These are phyloP conservation scores for Lentinula sp. DNA, from an alignment of 768 basidiomycete species.

Conservation along the genomic window DNA sequence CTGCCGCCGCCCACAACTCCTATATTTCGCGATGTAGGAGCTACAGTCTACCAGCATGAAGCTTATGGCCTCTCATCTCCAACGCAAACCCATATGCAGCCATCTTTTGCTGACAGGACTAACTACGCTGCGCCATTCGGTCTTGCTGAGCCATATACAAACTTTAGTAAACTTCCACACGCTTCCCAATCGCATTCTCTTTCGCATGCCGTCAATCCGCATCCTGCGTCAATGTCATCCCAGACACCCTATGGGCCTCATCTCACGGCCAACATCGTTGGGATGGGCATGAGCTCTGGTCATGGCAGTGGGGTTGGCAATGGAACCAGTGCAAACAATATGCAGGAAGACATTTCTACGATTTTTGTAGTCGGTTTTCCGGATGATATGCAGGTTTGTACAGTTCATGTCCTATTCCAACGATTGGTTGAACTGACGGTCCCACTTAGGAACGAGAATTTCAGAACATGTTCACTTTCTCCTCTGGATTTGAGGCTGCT, in stretches of 20 bases:
- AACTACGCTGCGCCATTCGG: slow-evolving; percentile 25
- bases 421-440: not conserved
- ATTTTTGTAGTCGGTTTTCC: slow-evolving; percentile 99
- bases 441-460: slow-evolving; percentile 88
- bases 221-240: slow-evolving; percentile 38
- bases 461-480: slow-evolving; percentile 99
- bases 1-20: slow-evolving; percentile 24
- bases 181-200: not conserved
- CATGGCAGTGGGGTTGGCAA: slow-evolving; percentile 12
- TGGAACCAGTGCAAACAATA: slow-evolving; percentile 7
- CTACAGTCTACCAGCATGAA: slow-evolving; percentile 26
- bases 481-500: slow-evolving; percentile 92
- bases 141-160: slow-evolving; percentile 27
- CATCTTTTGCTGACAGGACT: slow-evolving; percentile 21
- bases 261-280: slow-evolving; percentile 32
- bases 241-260: slow-evolving; percentile 77
- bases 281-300: not conserved
- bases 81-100: slow-evolving; percentile 27
- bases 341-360: slow-evolving; percentile 87
- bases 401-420: not conserved
- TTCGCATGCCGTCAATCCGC: not conserved
- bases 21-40: slow-evolving; percentile 27
- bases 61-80: slow-evolving; percentile 32
- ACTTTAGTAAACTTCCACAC: not conserved
- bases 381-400: slow-evolving; percentile 92